Evolutionary conservation across 129 eudicot genomes (phyloP), one percentile per base, ranked within the genome.

Genomic region (Tagetes erecta): DNA sequence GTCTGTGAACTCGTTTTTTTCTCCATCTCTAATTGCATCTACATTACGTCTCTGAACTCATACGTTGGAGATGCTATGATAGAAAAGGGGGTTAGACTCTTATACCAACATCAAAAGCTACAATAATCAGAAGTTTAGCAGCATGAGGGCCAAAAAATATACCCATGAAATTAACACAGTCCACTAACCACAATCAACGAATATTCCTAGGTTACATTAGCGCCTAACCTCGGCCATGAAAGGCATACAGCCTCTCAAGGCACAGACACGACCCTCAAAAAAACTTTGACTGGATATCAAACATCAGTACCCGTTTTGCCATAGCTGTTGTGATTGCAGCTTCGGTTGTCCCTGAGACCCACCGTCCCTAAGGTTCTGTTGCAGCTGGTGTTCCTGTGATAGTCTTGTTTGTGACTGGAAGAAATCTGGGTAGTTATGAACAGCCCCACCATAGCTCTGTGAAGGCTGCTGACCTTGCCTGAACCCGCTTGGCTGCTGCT

Each of bases 271-370:
- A 78, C 85, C 85, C 87, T 68, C 78, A 82, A 82, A 82, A 82
- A 81, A 82, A 20, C 27, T 88, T 40, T 67, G 80, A 73, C 68
- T 63, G 50, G 59, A 40, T 50, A 55, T 42, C 68, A 45, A 10
- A n/a, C 81, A 81, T 87, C 86, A 92, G 91, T 87, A 87, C 73
- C 84, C 74, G 78, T 88, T 87, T 82, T 90, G 95, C 96, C 96
- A 92, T 36, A 88, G 35, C 82, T 89, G 96, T 80, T 92, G 96
- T 45, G 92, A 76, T 87, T 86, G 98, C 37, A 72, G 83, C 79
- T 92, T 89, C 5, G 89, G 92, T 70, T 89, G 96, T 12, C 88
- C 96, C 74, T 89, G 96, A 55, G 88, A 81, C 65, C 90, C 85
- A 8, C 82, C 75, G 83, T 89, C 96, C 80, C 97, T 83, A 50